Base-by-base conservation (phyloP, 2,329 filamentous ascomycete genomes). In the Claviceps purpurea region DNA sequence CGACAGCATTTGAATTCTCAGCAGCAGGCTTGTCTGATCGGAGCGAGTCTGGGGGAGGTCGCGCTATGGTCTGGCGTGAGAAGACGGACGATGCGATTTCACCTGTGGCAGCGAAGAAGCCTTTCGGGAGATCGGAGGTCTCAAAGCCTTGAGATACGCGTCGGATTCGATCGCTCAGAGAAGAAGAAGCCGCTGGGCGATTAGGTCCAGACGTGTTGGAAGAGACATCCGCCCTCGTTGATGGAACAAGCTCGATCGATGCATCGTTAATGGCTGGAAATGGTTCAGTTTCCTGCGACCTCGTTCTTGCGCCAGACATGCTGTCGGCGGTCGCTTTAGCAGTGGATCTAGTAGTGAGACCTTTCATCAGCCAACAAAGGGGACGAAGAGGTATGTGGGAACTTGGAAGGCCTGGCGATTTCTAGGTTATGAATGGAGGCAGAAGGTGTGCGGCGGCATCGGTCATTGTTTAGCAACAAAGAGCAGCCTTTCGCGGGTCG, bases 51-150 rank as follows among this genome's bases (percentile, higher is more conserved):
- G 58, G 53, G 18, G 52, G 51, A 7, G 62, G 47, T 20, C 51
- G 56, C 43, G 56, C 46, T 16, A 54, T 56, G 8, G 57, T 51
- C 43, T 60, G 59, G n/a, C 58, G 57, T 5, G 62, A 58, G 22
- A 65, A 52, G 7, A 72, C 62, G 7, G 70, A 68, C 4, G 72
- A 72, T 13, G 70, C 70, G 50, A 76, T 68, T 38, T 68, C 65
- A 41, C 72, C 69, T 0, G 73, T 73, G 16, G 73, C 73, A 14
- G 73, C 69, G 54, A 71, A 68, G 58, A 77, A 74, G 11, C 73
- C 73, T 47, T 65, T 66, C 2, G 73, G 75, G 11, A 71, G 64
- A 13, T 67, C 69, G 5, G 74, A 76, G 47, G 72, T 67, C 51
- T 69, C 66, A 54, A 78, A 76, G 30, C 57, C 64, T 50, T 62